Conservation (phyloP, 768 basidiomycete genomes). For the Cystobasidium tubakii region DNA sequence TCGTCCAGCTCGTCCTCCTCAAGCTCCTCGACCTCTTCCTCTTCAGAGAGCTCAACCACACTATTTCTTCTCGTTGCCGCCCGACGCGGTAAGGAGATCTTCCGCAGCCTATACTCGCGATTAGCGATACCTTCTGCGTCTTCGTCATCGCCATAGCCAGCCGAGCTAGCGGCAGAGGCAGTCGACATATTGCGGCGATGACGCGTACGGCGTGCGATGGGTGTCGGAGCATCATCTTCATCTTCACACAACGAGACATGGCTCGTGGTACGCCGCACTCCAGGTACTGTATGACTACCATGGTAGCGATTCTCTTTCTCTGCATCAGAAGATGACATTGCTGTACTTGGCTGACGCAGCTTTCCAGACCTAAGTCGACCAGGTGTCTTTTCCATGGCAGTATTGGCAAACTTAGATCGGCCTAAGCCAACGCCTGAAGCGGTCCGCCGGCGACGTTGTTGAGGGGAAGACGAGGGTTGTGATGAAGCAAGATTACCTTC, state of each 20-base stretch:
- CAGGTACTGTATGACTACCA: constrained; percentile 5
- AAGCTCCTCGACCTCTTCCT: neutral
- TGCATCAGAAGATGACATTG: constrained; percentile 11
- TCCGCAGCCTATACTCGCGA: constrained; percentile 24
- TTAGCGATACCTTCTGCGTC: constrained; percentile 11
- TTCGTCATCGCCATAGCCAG: constrained; percentile 28
- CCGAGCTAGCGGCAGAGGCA: constrained; percentile 20
- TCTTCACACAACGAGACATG: neutral
- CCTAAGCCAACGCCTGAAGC: neutral
- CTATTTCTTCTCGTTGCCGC: constrained; percentile 7
- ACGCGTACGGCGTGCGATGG: constrained; percentile 16
- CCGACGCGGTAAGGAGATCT: constrained; percentile 22
- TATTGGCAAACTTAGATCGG: neutral
- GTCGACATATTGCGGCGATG: constrained; percentile 27
- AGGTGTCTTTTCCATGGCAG: constrained; percentile 8
- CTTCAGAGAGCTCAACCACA: constrained; percentile 14
- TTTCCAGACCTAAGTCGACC: constrained; percentile 25
- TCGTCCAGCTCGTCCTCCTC: constrained; percentile 30
- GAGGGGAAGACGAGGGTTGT: constrained; percentile 7
- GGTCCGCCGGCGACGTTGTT: constrained; percentile 2
- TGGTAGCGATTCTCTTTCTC: constrained; percentile 15
- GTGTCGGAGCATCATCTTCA: constrained; percentile 22
- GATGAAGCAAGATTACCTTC: neutral
- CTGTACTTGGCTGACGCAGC: neutral
- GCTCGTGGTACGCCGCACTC: neutral